Evolutionary conservation across 2,329 filamentous ascomycete species (phyloP), one percentile per base, ranked within the genome.

Genomic region (Diaporthe ampelina): DNA sequence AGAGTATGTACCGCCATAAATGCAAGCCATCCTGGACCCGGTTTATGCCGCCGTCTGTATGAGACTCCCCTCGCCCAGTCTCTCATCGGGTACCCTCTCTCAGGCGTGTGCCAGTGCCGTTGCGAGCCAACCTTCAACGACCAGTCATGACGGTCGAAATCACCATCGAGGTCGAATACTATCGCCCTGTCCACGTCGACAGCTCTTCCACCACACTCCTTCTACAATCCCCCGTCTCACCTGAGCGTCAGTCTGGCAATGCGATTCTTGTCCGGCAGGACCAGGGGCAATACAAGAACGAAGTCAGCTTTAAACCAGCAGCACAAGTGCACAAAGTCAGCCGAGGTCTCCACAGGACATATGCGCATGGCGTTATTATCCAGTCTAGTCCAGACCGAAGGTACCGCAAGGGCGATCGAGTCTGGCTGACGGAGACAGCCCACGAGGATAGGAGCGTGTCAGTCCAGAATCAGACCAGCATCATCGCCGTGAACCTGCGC

Each of bases 111-210:
- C 13, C 43, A 67, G 13, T 13, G n/a, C 6, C 21, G 32, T 29
- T 35, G 29, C 29, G 21, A 52, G 26, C 13, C 32, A 24, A 17
- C 1, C 19, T 15, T 50, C 50, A 29, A 32, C 37, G 29, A 52
- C 17, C 29, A 19, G 50, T 17, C 43, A 75, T 75, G 74, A 29
- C 69, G 63, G 19, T 59, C 21, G 59, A 43, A 1, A 70, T 73
- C 50, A 73, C 74, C 40, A 45, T 75, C 29, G 63, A 73, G 50
- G 65, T 75, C n/a, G 70, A 65, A 21, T 54, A 65, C 40, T 73
- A 75, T 59, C 63, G 71, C 13, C 65, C 72, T 21, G 37, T 24
- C 37, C 58, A 70, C 48, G 26, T 72, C 10, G 69, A 59, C 37
- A 50, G 43, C 40, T 48, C 15, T n/a, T 35, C 54, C 3, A 67